A percentile compares a stretch with the other conserved stretches of the same genome.
Evolutionary conservation across 2,329 filamentous ascomycete species (phyloP).

Genomic region (Gaeumannomyces tritici): DNA sequence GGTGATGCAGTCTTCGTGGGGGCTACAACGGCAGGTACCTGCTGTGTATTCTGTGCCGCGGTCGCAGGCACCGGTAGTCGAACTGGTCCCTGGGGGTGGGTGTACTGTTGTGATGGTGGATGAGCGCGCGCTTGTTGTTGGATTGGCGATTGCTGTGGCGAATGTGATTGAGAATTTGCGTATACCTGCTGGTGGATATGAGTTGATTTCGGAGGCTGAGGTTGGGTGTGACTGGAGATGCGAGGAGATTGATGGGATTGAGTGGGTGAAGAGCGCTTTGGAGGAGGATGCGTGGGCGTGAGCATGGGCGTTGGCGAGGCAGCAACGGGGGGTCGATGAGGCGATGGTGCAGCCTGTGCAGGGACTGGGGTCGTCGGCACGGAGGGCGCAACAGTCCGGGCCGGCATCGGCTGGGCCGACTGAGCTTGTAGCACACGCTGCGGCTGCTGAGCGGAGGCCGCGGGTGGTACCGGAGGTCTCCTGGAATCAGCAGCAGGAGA

Average conservation of each 20-base stretch:
- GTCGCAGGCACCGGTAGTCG: background rate
- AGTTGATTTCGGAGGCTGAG: constrained; percentile 1
- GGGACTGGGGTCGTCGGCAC: background rate
- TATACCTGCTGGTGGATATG: constrained; percentile 3
- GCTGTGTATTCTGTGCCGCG: background rate
- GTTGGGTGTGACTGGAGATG: background rate
- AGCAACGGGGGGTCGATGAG: background rate
- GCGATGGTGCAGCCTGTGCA: background rate
- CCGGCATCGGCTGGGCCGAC: constrained; percentile 6
- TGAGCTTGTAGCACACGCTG: constrained; percentile 5
- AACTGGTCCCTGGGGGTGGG: background rate
- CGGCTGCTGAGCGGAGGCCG: constrained; percentile 13
- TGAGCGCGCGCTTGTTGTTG: constrained; percentile 9
- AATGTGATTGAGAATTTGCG: constrained; percentile 1
- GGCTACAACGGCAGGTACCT: background rate
- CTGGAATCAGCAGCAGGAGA: background rate
- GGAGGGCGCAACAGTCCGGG: too few species aligned
- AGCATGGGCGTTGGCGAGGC: background rate
- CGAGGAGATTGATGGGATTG: background rate
- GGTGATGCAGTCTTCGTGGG: background rate
- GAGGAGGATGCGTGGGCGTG: background rate
- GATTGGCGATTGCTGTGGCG: background rate
- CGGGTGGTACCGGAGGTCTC: constrained; percentile 10
- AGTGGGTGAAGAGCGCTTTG: constrained; percentile 5
- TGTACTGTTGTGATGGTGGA: background rate